phyloP scores from a whole-genome alignment of 1,284 basidiomycete species.

The Sanghuangporus weigelae region DNA sequence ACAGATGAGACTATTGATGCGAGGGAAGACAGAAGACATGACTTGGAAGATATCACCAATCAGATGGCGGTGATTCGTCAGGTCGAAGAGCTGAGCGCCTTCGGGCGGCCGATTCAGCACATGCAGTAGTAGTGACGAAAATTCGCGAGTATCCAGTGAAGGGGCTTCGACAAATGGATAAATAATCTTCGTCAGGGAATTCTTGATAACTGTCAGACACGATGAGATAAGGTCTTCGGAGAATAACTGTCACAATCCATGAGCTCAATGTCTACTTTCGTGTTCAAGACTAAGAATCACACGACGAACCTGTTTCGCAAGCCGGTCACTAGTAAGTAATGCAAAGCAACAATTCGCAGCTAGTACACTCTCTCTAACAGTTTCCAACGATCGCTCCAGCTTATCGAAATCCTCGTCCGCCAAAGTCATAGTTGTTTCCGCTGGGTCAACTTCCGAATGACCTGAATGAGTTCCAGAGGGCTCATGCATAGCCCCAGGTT shows the following conservation, averaged over 20 bases:
- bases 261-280: conserved; percentile 2
- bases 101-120: conserved; percentile 42
- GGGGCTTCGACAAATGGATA: conserved; percentile 83
- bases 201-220: conserved; percentile 75
- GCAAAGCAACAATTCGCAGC: conserved; percentile 82
- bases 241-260: conserved; percentile 52
- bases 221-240: conserved; percentile 87
- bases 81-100: conserved; percentile 15
- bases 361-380: conserved; percentile 63
- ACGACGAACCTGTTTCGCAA: conserved; percentile 71
- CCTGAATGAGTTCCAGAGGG: conserved; percentile 6
- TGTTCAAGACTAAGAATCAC: neutral
- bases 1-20: conserved; percentile 63
- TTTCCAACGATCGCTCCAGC: conserved; percentile 45
- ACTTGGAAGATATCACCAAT: conserved; percentile 65
- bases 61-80: conserved; percentile 45
- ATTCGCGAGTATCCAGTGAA: conserved; percentile 38
- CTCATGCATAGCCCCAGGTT: neutral
- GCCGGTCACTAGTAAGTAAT: conserved; percentile 68
- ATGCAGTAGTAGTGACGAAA: conserved; percentile 48
- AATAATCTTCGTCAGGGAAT: conserved; percentile 72
- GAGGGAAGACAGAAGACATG: conserved; percentile 59
- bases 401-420: conserved; percentile 48
- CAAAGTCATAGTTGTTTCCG: conserved; percentile 26
- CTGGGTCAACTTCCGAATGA: conserved; percentile 5